Conservation (phyloP, 192 early-diverging fungal genomes). For the Coemansia sp. region DNA sequence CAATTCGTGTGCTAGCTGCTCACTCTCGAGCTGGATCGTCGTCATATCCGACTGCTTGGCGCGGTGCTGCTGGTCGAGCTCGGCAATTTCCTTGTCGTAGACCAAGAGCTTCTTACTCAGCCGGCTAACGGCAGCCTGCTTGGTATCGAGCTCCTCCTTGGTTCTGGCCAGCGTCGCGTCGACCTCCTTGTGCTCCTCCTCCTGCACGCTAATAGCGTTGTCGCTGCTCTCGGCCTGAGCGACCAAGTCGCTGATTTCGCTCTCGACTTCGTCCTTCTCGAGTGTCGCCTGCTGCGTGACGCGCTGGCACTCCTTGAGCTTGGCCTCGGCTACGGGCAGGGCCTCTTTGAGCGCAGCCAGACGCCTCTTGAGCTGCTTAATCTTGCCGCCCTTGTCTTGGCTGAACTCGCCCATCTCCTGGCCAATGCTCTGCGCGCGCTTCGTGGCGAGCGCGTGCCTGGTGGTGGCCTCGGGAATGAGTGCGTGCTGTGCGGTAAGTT, state of each 20-base stretch:
- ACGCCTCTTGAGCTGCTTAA: slow-evolving; percentile 81
- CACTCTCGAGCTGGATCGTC: slow-evolving; percentile 76
- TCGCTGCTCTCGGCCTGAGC: slow-evolving; percentile 38
- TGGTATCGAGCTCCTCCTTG: slow-evolving; percentile 56
- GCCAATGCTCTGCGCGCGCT: slow-evolving; percentile 69
- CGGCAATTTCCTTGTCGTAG: slow-evolving; percentile 80
- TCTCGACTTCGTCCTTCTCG: slow-evolving; percentile 54
- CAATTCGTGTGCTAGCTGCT: slow-evolving; percentile 79
- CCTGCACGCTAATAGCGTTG: slow-evolving; percentile 50
- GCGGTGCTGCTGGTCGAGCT: slow-evolving; percentile 70
- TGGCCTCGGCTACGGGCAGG: slow-evolving; percentile 60
- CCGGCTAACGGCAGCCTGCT: slow-evolving; percentile 62
- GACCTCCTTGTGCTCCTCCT: slow-evolving; percentile 57
- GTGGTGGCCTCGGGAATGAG: slow-evolving; percentile 60
- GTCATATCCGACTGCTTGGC: slow-evolving; percentile 68
- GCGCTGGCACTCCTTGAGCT: slow-evolving; percentile 50
- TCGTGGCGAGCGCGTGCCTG: slow-evolving; percentile 57
- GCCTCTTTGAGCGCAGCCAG: slow-evolving; percentile 68
- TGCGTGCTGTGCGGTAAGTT: slow-evolving; percentile 62
- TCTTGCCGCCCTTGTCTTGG: slow-evolving; percentile 84
- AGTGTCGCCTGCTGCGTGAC: slow-evolving; percentile 45
- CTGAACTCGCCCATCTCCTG: slow-evolving; percentile 91
- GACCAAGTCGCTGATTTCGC: slow-evolving; percentile 38
- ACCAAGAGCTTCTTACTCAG: slow-evolving; percentile 71
- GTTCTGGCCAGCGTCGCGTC: slow-evolving; percentile 51